Base-by-base conservation (phyloP, 495 filamentous ascomycete genomes). In the Cercophora newfieldiana region DNA sequence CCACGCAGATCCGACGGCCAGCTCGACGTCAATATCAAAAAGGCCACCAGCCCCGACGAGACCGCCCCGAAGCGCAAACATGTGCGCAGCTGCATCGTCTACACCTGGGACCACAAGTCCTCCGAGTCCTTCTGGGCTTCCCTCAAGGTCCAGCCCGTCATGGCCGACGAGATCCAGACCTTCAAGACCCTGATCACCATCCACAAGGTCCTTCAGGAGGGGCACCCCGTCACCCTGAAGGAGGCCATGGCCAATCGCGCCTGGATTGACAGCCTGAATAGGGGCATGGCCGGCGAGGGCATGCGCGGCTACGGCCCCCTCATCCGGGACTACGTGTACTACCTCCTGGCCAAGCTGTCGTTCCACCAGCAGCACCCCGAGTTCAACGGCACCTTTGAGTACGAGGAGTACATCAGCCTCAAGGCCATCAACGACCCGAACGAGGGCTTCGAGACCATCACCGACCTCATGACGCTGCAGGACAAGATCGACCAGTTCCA, bases 41-140 rank as follows among this genome's bases (percentile, higher is more conserved):
- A 99, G 81, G 95, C 95, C 19, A 99, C 95, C 29, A 97, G 88
- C 77, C 91, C 78, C 88, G 94, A 98, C 75, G 94, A 98, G 81
- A 92, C 93, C 5, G 94, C 94, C 25, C 94, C 94, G 44, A 98
- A 98, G 86, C 90, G 94, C 68, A 99, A 99, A 79, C 95, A 99
- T 93, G 95, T 99, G 66, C 90, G 95, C 65, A 93, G 90, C 73
- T 96, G 92, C 75, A 99, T 99, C 76, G 94, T 99, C 50, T 98
- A 99, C 76, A 98, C 95, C 63, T 99, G 95, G 95, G 95, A 99
- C 81, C 93, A 98, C 83, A 97, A 97, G 81, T 96, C 91, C 67
- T 97, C 94, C 49, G 84, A 88, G 70, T 92, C 93, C 71, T 99
- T 99, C 81, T 99, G 95, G 95, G 88, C 91, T 55, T 93, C 92